A percentile compares a stretch with the other conserved stretches of the same genome.
Conservation (phyloP, 805 yeast genomes). For the Zygosaccharomyces siamensis region DNA sequence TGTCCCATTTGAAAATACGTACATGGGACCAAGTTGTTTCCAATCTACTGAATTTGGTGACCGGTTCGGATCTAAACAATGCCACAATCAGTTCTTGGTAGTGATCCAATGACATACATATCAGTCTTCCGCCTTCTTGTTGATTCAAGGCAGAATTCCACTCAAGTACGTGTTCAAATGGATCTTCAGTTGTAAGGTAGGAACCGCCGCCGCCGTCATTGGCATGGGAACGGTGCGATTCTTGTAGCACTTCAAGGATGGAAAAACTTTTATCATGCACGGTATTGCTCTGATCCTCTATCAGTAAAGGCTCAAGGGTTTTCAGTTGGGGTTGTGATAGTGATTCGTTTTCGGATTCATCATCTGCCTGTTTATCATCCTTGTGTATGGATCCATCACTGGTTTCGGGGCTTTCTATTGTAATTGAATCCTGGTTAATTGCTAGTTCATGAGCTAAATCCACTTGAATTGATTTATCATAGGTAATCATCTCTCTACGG, state of each 20-base stretch:
- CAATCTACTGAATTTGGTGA: slow-evolving; percentile 2
- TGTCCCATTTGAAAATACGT: slow-evolving; percentile 14
- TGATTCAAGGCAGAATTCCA: slow-evolving; percentile 6
- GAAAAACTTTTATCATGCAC: slow-evolving; percentile 13
- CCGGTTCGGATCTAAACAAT: slow-evolving; percentile 9
- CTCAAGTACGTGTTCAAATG: not conserved
- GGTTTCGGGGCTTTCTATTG: not conserved
- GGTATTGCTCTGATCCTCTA: slow-evolving; percentile 13
- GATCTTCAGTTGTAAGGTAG: not conserved
- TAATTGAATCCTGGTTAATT: not conserved
- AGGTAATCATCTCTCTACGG: slow-evolving; percentile 14
- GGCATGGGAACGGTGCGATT: not conserved
- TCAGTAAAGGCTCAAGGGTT: slow-evolving; percentile 7
- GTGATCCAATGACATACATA: slow-evolving; percentile 14
- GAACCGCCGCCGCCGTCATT: not conserved
- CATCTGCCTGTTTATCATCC: not conserved
- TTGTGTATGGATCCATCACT: not conserved
- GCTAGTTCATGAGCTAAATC: slow-evolving; percentile 7
- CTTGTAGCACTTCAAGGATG: slow-evolving; percentile 12
- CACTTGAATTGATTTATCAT: slow-evolving; percentile 27
- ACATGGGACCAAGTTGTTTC: slow-evolving; percentile 11
- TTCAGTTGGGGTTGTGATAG: not conserved
- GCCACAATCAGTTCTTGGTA: slow-evolving; percentile 11
- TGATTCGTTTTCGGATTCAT: not conserved
- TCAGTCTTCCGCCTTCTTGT: not conserved